Percentiles rank a stretch among this genome's conserved stretches.
phyloP scores from a whole-genome alignment of 352 stramenopile genomes.

The Phytophthora colocasiae region DNA sequence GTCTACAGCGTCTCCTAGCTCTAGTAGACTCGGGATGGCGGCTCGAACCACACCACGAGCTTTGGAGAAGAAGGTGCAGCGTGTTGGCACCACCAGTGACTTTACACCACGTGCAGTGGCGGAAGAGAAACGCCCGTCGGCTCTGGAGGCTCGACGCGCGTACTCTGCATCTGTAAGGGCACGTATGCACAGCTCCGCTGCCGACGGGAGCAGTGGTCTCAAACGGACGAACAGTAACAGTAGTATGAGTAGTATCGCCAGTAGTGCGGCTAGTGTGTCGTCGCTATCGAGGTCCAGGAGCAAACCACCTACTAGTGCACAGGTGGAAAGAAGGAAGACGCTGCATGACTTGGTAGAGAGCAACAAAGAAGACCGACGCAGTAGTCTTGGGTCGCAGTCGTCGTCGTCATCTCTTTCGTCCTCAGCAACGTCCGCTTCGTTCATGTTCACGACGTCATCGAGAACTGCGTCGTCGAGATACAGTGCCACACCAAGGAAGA shows the following conservation, averaged over 20 bases:
- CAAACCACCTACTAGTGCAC: slow-evolving; percentile 27
- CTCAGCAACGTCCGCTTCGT: slow-evolving; percentile 42
- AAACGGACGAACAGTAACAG: slow-evolving; percentile 42
- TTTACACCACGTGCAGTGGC: slow-evolving; percentile 3
- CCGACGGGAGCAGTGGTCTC: slow-evolving; percentile 28
- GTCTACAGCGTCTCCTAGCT: slow-evolving; percentile 3
- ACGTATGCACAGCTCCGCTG: slow-evolving; percentile 14
- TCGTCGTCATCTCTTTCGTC: slow-evolving; percentile 58
- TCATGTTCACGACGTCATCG: slow-evolving; percentile 41
- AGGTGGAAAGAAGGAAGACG: slow-evolving; percentile 39
- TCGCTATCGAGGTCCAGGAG: slow-evolving; percentile 23
- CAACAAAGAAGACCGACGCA: slow-evolving; percentile 51
- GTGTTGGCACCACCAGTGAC: slow-evolving; percentile 32
- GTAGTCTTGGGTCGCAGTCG: slow-evolving; percentile 59
- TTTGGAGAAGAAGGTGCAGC: slow-evolving; percentile 48
- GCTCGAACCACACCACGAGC: slow-evolving; percentile 43
- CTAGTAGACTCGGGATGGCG: slow-evolving; percentile 52
- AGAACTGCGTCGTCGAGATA: slow-evolving; percentile 29
- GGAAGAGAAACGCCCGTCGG: slow-evolving; percentile 36
- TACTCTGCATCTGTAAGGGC: slow-evolving; percentile 33
- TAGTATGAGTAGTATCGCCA: slow-evolving; percentile 40
- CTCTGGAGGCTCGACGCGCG: slow-evolving; percentile 34
- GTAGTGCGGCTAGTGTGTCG: slow-evolving; percentile 31
- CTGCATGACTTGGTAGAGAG: slow-evolving; percentile 51
- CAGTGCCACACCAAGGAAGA: slow-evolving; percentile 3